phyloP scores from a whole-genome alignment of 2,329 filamentous ascomycete genomes.

The Epichloe sp. region DNA sequence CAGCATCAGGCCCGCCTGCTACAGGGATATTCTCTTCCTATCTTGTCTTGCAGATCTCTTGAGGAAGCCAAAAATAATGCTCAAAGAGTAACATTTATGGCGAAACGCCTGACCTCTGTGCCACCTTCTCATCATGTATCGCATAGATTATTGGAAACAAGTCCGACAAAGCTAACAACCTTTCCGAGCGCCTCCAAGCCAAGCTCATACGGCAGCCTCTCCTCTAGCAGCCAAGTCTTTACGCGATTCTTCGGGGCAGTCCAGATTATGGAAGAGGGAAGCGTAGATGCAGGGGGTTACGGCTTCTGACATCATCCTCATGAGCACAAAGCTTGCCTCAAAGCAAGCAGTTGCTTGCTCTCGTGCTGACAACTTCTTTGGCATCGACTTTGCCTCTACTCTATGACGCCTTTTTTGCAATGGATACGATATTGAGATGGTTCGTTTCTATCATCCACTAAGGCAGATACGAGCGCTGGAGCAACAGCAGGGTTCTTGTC shows the following conservation, averaged over 20 bases:
- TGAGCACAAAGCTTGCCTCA: not conserved
- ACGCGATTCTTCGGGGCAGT: not conserved
- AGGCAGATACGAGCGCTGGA: not conserved
- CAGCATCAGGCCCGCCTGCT: no score
- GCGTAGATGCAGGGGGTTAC: not conserved
- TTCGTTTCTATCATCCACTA: not conserved
- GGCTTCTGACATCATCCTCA: not conserved
- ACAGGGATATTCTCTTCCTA: no score
- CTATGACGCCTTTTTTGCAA: not conserved
- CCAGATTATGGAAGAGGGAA: not conserved
- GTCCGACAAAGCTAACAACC: not conserved
- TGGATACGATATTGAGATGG: not conserved
- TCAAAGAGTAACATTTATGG: no score
- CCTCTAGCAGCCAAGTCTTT: not conserved
- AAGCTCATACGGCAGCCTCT: not conserved
- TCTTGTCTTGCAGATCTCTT: no score
- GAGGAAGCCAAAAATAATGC: no score
- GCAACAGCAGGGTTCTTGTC: not conserved
- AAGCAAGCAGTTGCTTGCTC: not conserved
- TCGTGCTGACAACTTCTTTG: not conserved
- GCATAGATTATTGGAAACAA: no score
- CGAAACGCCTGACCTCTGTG: no score
- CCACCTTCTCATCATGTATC: no score
- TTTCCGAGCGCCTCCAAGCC: not conserved
- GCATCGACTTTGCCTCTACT: not conserved